Base-by-base conservation (phyloP, 306 rosid genomes). In the Inga oerstediana region DNA sequence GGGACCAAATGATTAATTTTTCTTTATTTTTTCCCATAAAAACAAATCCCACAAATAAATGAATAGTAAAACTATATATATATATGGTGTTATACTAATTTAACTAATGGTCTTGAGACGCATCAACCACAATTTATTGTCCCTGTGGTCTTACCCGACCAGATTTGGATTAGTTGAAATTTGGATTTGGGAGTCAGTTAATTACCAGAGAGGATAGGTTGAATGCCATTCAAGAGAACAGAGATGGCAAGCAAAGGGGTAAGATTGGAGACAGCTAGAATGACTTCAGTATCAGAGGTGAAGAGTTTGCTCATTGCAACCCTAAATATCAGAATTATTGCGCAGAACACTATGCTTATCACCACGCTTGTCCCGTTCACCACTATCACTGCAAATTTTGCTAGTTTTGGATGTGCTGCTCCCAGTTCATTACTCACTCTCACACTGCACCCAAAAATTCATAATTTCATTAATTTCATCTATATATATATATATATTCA, bases 341-440 rank as follows among this genome's bases (percentile, higher is more conserved):
- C 81, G 46, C 86, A 80, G 68, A 87, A 89, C 7, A 85, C 30
- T 35, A 79, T 75, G 65, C 89, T 85, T 32, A 89, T 81, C 6
- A 76, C 24, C 59, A 85, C 43, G 86, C 92, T 85, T 4, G 86
- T 81, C 2, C 82, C 89, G 15, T 59, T 90, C 69, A 90, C 87
- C 46, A 90, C 91, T 22, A 80, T 3, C 30, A 82, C 89, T 9
- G 93, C 75, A 35, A 88, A 82, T 39, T 79, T 88, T 7, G 93
- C 88, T 6, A 88, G 81, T 46, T 71, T 77, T 14, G 91, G 78
- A 75, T 86, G 62, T 3, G 87, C 91, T 19, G 91, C 93, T 7
- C 93, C 93, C 11, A 90, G 81, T 83, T 90, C 93, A 75, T 90
- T 90, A 34, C 89, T 74, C 2, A 88, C 84, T 46, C 93, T 78